Evolutionary conservation across 2,329 filamentous ascomycete genomes (phyloP), one percentile per base, ranked within the genome.

Genomic region (Aureobasidium leucospermi): DNA sequence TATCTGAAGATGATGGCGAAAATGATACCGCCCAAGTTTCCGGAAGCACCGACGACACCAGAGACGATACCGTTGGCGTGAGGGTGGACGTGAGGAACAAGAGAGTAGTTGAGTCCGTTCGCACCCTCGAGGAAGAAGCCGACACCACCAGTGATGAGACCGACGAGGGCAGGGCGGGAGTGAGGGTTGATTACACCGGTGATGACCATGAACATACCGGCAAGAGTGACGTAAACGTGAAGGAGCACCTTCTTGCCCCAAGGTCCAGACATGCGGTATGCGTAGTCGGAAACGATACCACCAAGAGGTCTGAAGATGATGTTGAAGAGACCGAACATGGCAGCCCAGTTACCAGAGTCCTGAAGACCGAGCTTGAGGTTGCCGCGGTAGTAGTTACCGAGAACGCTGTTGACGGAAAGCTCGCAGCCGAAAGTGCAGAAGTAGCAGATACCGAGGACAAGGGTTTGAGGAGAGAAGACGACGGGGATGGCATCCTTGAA

Each of bases 1-100:
- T 92, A 94, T 52, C 90, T 79, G 78, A 93, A 96, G 68, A 90
- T 84, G 69, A 95, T 83, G 19, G 90, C 87, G 68, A 94, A 96
- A 51, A 95, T 72, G 55, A 96, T 84, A 11, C 92, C 92, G 4
- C 92, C 92, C 9, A 96, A 73, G 68, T 96, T 96, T 1, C 92
- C 91, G 8, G 82, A 79, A 0, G 88, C 90, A 9, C 92, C 92
- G 0, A 90, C 87, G 38, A 89, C 77, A 11, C 91, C 91, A 1
- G 87, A 89, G 6, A 96, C 81, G 59, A 84, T 75, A 72, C 90
- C 91, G 72, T 96, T 96, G 62, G 90, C 89, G 62, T 81, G 81
- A 1, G 90, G 89, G 72, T 92, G 88, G 1, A 96, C 87, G 69
- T 96, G 92, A 3, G 91, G 90, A 28, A 96, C 87, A 6, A 96